A percentile compares a stretch with the other conserved stretches of the same genome.
Evolutionary conservation across 2,329 filamentous ascomycete species (phyloP).

Genomic region (Aspergillus fumigatus): DNA sequence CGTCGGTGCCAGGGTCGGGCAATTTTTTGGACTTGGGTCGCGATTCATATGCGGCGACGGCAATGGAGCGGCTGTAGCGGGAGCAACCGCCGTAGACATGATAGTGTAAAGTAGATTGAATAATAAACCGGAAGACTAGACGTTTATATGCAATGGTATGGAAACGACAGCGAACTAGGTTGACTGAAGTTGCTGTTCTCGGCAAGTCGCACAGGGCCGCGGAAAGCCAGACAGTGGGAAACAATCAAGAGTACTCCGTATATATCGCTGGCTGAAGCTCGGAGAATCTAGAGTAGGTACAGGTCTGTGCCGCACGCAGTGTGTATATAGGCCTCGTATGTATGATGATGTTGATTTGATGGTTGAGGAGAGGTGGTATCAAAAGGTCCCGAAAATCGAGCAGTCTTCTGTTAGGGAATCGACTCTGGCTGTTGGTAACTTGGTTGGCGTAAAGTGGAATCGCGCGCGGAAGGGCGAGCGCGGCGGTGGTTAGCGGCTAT

Average conservation of each 20-base stretch:
- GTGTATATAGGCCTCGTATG: not conserved
- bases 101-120: conserved; percentile 3
- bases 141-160: not conserved
- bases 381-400: not conserved
- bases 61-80: conserved; percentile 41
- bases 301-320: not conserved
- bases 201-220: not conserved
- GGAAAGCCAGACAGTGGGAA: not conserved
- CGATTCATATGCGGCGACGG: conserved; percentile 41
- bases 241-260: not conserved
- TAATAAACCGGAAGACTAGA: not conserved
- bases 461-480: conserved; percentile 10
- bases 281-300: not conserved
- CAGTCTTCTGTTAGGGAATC: conserved; percentile 5
- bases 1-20: conserved; percentile 38
- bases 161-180: not conserved
- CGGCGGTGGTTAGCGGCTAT: conserved; percentile 15
- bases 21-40: conserved; percentile 43
- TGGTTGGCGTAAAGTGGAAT: conserved; percentile 8
- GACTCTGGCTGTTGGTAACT: not conserved
- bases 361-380: not conserved
- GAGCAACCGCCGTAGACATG: conserved; percentile 49
- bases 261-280: not conserved
- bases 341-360: not conserved
- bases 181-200: not conserved